phyloP scores from a whole-genome alignment of 148 eudicot genomes.

The Cornus florida region DNA sequence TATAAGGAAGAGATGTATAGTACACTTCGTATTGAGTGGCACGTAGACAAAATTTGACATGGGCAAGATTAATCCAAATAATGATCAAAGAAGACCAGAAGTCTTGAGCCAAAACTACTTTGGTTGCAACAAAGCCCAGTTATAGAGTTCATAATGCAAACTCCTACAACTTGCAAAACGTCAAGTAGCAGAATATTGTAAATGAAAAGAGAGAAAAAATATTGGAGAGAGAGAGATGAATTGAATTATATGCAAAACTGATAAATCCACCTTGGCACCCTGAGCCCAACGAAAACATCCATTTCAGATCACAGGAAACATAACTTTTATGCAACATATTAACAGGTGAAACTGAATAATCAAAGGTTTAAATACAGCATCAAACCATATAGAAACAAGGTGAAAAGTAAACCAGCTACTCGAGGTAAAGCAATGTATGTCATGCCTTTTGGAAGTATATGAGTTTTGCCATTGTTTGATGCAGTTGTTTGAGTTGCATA shows the following conservation, averaged over 20 bases:
- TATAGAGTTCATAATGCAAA: no score
- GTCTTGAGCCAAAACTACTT: no score
- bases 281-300: not conserved
- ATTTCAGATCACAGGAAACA: not conserved
- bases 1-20: not conserved
- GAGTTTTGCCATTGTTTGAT: no score
- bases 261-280: not conserved
- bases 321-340: not conserved
- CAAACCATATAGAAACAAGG: not conserved
- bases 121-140: not conserved
- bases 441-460: not conserved
- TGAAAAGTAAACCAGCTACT: not conserved
- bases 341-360: not conserved
- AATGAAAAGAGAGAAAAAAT: not conserved
- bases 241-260: not conserved
- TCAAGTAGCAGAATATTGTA: no score
- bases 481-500: no score
- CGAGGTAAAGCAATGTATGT: not conserved
- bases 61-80: not conserved
- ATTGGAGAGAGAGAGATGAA: not conserved
- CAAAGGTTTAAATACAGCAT: no score
- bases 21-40: not conserved
- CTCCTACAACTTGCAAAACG: no score
- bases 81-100: not conserved
- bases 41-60: not conserved